Evolutionary conservation across 2,329 filamentous ascomycete species (phyloP).

Genomic region (Knoxdaviesia proteae): DNA sequence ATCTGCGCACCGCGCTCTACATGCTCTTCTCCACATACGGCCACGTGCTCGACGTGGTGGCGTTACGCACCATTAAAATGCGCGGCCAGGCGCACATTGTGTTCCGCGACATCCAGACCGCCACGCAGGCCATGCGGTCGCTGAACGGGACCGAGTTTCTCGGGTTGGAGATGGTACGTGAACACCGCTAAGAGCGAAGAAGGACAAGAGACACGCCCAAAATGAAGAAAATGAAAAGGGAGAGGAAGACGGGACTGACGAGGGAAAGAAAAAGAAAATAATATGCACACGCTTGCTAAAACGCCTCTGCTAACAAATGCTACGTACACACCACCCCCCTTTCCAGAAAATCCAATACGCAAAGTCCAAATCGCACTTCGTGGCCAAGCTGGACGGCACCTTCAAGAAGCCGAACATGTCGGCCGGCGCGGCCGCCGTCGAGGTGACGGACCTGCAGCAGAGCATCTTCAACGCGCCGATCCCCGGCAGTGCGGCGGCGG

Average conservation of each 20-base stretch:
- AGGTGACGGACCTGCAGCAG: slow-evolving; percentile 55
- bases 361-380: slow-evolving; percentile 69
- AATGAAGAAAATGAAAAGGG: not conserved
- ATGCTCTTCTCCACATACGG: slow-evolving; percentile 89
- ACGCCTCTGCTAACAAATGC: too few relatives aligned
- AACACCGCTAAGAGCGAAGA: not conserved
- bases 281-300: too few relatives aligned
- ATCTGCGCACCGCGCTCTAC: slow-evolving; percentile 73
- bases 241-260: too few relatives aligned
- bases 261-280: too few relatives aligned
- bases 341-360: slow-evolving; percentile 72
- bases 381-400: slow-evolving; percentile 81
- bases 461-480: slow-evolving; percentile 56
- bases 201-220: not conserved
- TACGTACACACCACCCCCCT: not conserved
- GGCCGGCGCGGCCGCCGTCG: slow-evolving; percentile 30
- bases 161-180: slow-evolving; percentile 60
- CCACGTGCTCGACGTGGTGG: slow-evolving; percentile 76
- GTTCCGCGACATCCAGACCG: slow-evolving; percentile 74
- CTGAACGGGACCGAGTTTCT: slow-evolving; percentile 74
- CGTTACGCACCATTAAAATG: slow-evolving; percentile 79
- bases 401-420: slow-evolving; percentile 47
- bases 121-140: slow-evolving; percentile 80
- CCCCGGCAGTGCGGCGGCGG: slow-evolving; percentile 24
- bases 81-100: slow-evolving; percentile 88